A percentile compares a stretch with the other conserved stretches of the same genome.
phyloP scores from a whole-genome alignment of 2,329 filamentous ascomycete genomes.

The Bertia moriformis region DNA sequence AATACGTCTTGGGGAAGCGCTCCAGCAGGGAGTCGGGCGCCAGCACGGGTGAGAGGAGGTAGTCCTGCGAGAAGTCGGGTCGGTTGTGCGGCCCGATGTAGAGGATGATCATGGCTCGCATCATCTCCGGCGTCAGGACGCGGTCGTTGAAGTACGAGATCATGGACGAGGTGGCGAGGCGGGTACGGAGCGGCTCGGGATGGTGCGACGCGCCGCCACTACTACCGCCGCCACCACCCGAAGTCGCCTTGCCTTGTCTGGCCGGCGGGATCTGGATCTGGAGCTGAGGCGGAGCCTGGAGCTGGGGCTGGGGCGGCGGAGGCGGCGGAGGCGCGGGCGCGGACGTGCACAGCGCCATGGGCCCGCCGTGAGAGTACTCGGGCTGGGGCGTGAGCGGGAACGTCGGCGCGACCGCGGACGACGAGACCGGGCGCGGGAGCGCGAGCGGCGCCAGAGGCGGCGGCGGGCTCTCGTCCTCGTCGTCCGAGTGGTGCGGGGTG shows the following conservation, averaged over 20 bases:
- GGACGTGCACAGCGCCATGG: conserved; percentile 17
- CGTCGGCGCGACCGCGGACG: conserved; percentile 4
- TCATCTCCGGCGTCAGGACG: conserved; percentile 91
- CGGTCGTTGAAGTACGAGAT: conserved; percentile 97
- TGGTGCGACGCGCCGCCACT: conserved; percentile 30
- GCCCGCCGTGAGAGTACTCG: conserved; percentile 33
- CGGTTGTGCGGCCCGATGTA: conserved; percentile 90
- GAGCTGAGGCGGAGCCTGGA: neutral
- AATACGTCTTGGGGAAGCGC: conserved; percentile 85
- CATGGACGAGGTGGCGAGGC: conserved; percentile 90
- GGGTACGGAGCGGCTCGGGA: conserved; percentile 53
- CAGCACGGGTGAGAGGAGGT: conserved; percentile 75
- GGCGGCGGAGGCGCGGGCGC: conserved; percentile 6
- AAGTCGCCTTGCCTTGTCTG: conserved; percentile 1
- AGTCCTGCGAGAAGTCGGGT: conserved; percentile 84
- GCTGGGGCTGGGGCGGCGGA: conserved; percentile 2
- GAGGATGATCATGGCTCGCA: conserved; percentile 96
- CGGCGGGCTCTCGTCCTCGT: conserved; percentile 40
- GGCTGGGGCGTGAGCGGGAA: conserved; percentile 18
- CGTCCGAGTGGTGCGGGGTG: conserved; percentile 69
- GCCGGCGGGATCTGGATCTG: conserved; percentile 1
- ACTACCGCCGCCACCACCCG: too few species aligned
- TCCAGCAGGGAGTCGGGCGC: conserved; percentile 73
- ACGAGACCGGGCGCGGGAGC: conserved; percentile 3
- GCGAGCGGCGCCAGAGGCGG: conserved; percentile 5